Percentiles rank a stretch among this genome's conserved stretches.
Conservation (phyloP, 495 filamentous ascomycete genomes). For the Annulohypoxylon bovei region DNA sequence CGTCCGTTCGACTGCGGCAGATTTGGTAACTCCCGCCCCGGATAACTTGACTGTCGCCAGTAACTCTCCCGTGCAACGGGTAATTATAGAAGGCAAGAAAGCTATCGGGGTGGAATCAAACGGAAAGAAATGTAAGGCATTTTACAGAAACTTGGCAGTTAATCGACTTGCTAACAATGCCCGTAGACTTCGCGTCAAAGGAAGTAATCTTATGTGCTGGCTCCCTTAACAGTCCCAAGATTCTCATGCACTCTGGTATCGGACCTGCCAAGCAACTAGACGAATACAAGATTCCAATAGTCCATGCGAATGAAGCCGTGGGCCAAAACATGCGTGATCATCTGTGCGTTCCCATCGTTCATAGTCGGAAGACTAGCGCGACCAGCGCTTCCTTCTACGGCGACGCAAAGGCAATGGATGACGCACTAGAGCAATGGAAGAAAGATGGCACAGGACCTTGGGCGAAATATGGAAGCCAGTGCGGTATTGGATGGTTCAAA, state of each 20-base stretch:
- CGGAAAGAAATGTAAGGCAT: conserved; percentile 43
- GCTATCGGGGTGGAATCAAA: conserved; percentile 59
- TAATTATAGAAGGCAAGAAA: conserved; percentile 61
- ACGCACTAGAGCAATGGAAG: conserved; percentile 58
- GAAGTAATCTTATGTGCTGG: conserved; percentile 69
- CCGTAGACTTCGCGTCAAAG: conserved; percentile 56
- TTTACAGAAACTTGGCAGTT: not conserved
- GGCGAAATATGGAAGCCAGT: conserved; percentile 52
- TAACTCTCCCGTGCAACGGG: conserved; percentile 56
- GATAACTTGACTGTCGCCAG: conserved; percentile 63
- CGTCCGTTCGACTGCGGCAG: conserved; percentile 59
- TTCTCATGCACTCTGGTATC: conserved; percentile 72
- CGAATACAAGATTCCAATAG: conserved; percentile 60
- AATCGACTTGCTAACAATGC: not conserved
- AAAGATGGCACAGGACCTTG: conserved; percentile 57
- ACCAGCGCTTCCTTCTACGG: conserved; percentile 45
- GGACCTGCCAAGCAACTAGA: conserved; percentile 62
- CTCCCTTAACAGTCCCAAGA: conserved; percentile 65
- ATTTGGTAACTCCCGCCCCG: conserved; percentile 55
- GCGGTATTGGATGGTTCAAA: conserved; percentile 65
- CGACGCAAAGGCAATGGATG: conserved; percentile 48
- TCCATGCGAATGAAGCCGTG: conserved; percentile 59
- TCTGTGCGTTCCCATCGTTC: conserved; percentile 39
- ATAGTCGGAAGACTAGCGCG: conserved; percentile 37
- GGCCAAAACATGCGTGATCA: conserved; percentile 69